phyloP scores from a whole-genome alignment of 1,139 yeast genomes.

The Neolecta irregularis region DNA sequence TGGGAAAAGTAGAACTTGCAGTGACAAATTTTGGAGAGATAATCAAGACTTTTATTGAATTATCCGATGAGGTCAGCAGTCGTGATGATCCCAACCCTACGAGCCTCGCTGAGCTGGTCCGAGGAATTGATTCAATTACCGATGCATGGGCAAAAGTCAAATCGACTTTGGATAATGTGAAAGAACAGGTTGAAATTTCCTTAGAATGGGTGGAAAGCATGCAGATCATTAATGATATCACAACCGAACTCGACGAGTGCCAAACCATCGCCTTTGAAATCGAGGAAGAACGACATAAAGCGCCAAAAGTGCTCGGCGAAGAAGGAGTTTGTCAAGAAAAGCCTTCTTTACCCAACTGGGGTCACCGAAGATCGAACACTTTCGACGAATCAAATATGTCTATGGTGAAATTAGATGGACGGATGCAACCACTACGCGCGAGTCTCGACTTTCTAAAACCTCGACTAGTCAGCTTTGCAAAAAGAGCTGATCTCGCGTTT shows the following conservation, averaged over 20 bases:
- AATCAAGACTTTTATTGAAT: not conserved
- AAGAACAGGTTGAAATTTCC: not conserved
- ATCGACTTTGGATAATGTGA: not conserved
- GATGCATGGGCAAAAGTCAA: conserved; percentile 1
- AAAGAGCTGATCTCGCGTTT: conserved; percentile 6
- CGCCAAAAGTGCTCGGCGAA: not conserved
- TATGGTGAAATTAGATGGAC: conserved; percentile 4
- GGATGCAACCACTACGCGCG: conserved; percentile 12
- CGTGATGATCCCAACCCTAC: not conserved
- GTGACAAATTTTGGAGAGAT: not conserved
- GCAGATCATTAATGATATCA: conserved; percentile 2
- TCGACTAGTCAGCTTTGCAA: conserved; percentile 8
- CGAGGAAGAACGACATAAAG: not conserved
- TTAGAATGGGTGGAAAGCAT: conserved; percentile 3
- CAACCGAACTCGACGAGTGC: conserved; percentile 1
- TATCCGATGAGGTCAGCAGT: not conserved
- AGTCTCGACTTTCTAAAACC: conserved; percentile 12
- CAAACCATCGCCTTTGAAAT: conserved; percentile 1
- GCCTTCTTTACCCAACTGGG: not conserved
- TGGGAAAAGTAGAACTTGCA: not conserved
- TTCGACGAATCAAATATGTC: not conserved
- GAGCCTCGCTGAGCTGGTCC: not conserved
- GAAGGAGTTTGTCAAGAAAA: not conserved
- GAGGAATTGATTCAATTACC: not conserved
- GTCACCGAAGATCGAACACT: not conserved